These are phyloP conservation scores for Gaeumannomyces sp. DNA, from an alignment of 2,329 filamentous ascomycete species.

Conservation along the genomic window DNA sequence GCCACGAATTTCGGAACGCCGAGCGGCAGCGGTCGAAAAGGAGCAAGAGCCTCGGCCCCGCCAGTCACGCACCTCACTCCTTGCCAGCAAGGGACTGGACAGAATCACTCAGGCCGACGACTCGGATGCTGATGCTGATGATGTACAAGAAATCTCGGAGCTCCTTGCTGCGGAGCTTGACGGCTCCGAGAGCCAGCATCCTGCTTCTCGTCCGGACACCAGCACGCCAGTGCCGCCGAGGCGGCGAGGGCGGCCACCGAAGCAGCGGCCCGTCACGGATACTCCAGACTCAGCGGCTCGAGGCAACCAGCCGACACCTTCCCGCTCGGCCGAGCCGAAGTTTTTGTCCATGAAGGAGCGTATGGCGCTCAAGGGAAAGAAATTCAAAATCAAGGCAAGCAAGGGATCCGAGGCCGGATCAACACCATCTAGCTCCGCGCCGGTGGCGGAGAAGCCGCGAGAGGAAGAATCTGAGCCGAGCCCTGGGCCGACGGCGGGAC, in stretches of 20 bases:
- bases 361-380: slow-evolving; percentile 48
- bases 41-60: neutral
- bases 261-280: neutral
- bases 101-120: neutral
- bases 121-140: neutral
- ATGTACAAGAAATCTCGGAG: neutral
- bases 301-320: slow-evolving; percentile 8
- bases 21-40: neutral
- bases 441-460: neutral
- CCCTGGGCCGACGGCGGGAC: neutral
- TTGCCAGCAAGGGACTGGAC: slow-evolving; percentile 8
- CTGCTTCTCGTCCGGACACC: neutral
- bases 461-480: no score
- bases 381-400: slow-evolving; percentile 41
- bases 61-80: slow-evolving; percentile 7
- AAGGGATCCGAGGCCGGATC: slow-evolving; percentile 25
- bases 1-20: neutral
- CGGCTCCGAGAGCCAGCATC: neutral
- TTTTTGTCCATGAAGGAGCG: slow-evolving; percentile 52
- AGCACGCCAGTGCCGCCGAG: neutral
- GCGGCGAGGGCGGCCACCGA: neutral
- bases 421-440: slow-evolving; percentile 11
- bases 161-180: neutral
- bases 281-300: neutral
- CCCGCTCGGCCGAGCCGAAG: slow-evolving; percentile 19